Evolutionary conservation across 768 basidiomycete species (phyloP).

Genomic region (Rhodotorula graminis): DNA sequence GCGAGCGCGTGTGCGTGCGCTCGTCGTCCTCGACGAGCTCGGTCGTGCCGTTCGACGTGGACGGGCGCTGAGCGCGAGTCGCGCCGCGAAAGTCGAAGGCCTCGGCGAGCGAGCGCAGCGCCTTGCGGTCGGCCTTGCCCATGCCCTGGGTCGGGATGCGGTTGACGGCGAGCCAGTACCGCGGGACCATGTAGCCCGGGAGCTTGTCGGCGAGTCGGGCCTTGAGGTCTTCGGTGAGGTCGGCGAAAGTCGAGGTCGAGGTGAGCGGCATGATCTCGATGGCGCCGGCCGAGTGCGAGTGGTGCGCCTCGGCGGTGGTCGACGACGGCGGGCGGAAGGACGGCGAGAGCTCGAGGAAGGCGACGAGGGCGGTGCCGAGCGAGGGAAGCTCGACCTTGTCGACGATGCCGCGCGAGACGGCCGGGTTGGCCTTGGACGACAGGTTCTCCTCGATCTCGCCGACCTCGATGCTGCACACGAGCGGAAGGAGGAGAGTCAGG

Average conservation of each 20-base stretch:
- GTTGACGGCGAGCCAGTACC: slow-evolving; percentile 32
- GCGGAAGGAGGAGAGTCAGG: too few species aligned
- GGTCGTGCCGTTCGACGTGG: too few species aligned
- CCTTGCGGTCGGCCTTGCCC: slow-evolving; percentile 38
- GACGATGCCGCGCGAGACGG: slow-evolving; percentile 32
- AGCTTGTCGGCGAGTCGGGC: slow-evolving; percentile 15
- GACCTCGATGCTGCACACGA: slow-evolving; percentile 27
- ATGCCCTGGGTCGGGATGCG: slow-evolving; percentile 37
- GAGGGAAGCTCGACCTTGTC: slow-evolving; percentile 31
- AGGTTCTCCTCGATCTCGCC: slow-evolving; percentile 39
- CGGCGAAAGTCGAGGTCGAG: not conserved
- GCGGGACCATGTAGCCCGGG: slow-evolving; percentile 35
- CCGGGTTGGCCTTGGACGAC: slow-evolving; percentile 6
- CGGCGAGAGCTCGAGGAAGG: slow-evolving; percentile 32
- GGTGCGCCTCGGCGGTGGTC: not conserved
- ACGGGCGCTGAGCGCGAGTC: not conserved
- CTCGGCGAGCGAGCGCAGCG: slow-evolving; percentile 18
- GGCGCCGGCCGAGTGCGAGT: slow-evolving; percentile 3
- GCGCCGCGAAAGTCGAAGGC: slow-evolving; percentile 13
- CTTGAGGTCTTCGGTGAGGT: slow-evolving; percentile 11
- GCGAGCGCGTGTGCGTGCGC: not conserved
- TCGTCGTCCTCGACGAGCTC: not conserved
- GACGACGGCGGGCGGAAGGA: not conserved
- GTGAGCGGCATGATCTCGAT: slow-evolving; percentile 1
- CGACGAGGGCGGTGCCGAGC: slow-evolving; percentile 30